Percentiles rank a stretch among this genome's conserved stretches.
phyloP scores from a whole-genome alignment of 352 stramenopile species.

The Phytophthora hibernalis region DNA sequence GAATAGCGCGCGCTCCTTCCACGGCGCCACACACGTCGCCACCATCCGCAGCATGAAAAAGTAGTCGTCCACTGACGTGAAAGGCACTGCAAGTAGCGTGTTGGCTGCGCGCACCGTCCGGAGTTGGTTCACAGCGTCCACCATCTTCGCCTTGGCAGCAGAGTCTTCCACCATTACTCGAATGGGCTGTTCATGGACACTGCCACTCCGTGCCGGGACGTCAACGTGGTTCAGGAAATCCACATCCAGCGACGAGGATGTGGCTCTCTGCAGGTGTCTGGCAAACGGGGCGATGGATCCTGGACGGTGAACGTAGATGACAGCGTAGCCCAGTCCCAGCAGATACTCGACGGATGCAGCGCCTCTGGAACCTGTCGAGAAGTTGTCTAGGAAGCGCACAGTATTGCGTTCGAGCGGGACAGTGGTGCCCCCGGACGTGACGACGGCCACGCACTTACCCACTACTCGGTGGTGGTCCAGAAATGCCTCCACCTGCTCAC shows the following conservation, averaged over 20 bases:
- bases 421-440: conserved; percentile 96
- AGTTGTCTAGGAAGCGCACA: conserved; percentile 98
- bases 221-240: conserved; percentile 70
- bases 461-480: conserved; percentile 69
- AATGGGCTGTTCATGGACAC: conserved; percentile 40
- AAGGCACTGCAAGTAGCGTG: conserved; percentile 89
- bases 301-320: conserved; percentile 96
- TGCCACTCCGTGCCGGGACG: conserved; percentile 22
- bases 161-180: conserved; percentile 44
- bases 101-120: conserved; percentile 45
- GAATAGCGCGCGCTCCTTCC: conserved; percentile 85
- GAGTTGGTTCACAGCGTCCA: conserved; percentile 65
- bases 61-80: conserved; percentile 97
- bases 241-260: conserved; percentile 67
- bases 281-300: conserved; percentile 90
- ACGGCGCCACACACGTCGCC: conserved; percentile 64
- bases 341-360: conserved; percentile 92
- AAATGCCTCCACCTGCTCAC: conserved; percentile 61
- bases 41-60: conserved; percentile 92
- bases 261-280: conserved; percentile 68
- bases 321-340: conserved; percentile 93
- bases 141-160: conserved; percentile 48
- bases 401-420: conserved; percentile 95
- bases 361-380: conserved; percentile 94
- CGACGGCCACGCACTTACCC: conserved; percentile 90